These are phyloP conservation scores for Rhodosporidiobolus sp. DNA, from an alignment of 768 basidiomycete species.

Conservation along the genomic window DNA sequence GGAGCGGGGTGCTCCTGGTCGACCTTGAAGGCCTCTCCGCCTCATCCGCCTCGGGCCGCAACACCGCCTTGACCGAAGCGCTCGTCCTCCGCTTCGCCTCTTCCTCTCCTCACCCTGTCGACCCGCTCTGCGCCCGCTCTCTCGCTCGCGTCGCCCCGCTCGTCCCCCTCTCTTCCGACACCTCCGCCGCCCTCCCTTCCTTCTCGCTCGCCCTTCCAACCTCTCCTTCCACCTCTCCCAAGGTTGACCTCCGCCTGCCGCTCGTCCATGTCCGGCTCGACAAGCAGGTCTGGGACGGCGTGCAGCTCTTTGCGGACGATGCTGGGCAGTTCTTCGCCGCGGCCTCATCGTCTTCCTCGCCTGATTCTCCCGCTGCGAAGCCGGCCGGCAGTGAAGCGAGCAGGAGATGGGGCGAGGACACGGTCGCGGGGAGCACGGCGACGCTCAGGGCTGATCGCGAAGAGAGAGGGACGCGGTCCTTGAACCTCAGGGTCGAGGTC, in stretches of 20 bases:
- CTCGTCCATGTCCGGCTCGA: constrained; percentile 57
- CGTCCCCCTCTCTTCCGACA: neutral
- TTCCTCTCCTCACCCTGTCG: neutral
- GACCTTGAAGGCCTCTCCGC: neutral
- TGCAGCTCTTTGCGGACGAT: constrained; percentile 89
- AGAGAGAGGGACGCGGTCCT: neutral
- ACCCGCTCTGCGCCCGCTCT: too few species aligned
- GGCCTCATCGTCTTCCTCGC: constrained; percentile 44
- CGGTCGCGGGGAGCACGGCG: constrained; percentile 7
- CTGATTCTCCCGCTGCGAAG: constrained; percentile 49
- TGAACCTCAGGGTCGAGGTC: neutral
- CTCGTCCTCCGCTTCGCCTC: neutral
- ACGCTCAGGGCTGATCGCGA: constrained; percentile 46
- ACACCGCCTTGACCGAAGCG: neutral
- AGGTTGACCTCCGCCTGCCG: constrained; percentile 53
- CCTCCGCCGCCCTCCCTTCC: neutral
- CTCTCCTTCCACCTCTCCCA: neutral
- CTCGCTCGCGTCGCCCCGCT: constrained; percentile 12
- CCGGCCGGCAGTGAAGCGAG: constrained; percentile 10
- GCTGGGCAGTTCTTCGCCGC: constrained; percentile 42
- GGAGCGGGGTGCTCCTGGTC: neutral
- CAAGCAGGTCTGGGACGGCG: constrained; percentile 66
- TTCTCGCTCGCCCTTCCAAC: neutral
- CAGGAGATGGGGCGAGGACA: constrained; percentile 12
- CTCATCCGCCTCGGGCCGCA: neutral